Evolutionary conservation across 495 filamentous ascomycete genomes (phyloP), one percentile per base, ranked within the genome.

Genomic region (Penicillium mononematosum): DNA sequence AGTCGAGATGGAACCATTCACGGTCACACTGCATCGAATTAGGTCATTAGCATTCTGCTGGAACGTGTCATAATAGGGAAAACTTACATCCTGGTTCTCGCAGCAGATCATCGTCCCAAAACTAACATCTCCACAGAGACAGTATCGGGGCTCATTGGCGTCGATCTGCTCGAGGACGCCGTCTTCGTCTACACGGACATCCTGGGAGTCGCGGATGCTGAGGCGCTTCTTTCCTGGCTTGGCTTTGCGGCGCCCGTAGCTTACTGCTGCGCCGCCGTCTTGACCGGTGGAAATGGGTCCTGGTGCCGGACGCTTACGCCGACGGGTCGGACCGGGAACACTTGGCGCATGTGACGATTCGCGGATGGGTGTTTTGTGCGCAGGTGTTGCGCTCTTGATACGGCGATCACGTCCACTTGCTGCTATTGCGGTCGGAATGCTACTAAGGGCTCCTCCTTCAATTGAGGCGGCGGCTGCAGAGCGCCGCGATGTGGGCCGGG

Each of bases 91-190:
- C 53, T 77, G 74, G 65, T 95, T 96, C 64, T 98, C 94, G 64
- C 94, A 98, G 62, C 86, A 86, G 66, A 98, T 92, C 94, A 98
- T 98, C 25, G 84, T 87, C 49, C 94, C 94, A 68, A 86, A 96
- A 67, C 91, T 96, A 42, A 98, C 91, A 53, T 93, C 82, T 56
- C 91, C 88, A 71, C 94, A 98, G 12, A 94, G 69, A 71, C 94
- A 98, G 70, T 97, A 98, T 49, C 85, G 79, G 14, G 90, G 86
- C 75, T 97, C 94, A 60, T 92, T 81, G 5, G 90, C 86, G 71
- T 96, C 91, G 63, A 96, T 91, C 56, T 87, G 78, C 64, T 96
- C 92, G 7, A 79, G 46, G 0, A 79, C 75, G 0, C 77, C 77
- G 49, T 78, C 76, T 54, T 78, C 73, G 50, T 79, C 75, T 25